Evolutionary conservation across 176 grass and related monocot genomes (phyloP).

Genomic region (Aegilops tauschii): DNA sequence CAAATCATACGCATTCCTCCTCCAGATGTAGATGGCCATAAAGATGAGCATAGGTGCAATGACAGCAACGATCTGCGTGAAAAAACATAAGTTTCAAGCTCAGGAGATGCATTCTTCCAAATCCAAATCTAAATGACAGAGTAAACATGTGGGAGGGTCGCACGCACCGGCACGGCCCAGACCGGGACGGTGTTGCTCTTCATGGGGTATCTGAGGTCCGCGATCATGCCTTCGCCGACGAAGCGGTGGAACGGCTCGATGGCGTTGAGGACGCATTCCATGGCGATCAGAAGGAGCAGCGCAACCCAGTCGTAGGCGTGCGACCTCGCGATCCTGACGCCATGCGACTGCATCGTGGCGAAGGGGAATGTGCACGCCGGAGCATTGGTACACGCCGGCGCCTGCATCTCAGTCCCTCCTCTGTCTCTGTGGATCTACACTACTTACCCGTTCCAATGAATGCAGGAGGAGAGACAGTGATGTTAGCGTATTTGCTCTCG

Average conservation of each 20-base stretch:
- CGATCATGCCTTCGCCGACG: slow-evolving; percentile 65
- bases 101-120: background rate
- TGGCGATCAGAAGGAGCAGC: slow-evolving; percentile 34
- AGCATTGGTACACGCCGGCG: background rate
- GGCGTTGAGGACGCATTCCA: slow-evolving; percentile 47
- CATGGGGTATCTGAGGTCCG: slow-evolving; percentile 65
- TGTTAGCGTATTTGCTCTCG: background rate
- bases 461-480: background rate
- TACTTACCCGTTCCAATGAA: background rate
- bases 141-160: background rate
- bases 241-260: slow-evolving; percentile 85
- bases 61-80: slow-evolving; percentile 28
- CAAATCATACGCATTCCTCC: slow-evolving; percentile 37
- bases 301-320: slow-evolving; percentile 63
- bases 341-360: slow-evolving; percentile 22
- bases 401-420: background rate
- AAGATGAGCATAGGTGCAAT: slow-evolving; percentile 45
- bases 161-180: slow-evolving; percentile 49
- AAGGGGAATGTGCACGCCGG: background rate
- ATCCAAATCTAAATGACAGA: background rate
- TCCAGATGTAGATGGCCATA: slow-evolving; percentile 6
- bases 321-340: slow-evolving; percentile 4
- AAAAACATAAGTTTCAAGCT: background rate
- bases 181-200: slow-evolving; percentile 73
- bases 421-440: background rate